Percentiles rank a stretch among this genome's conserved stretches.
phyloP scores from a whole-genome alignment of 2,329 filamentous ascomycete species.

The Fusarium napiforme region DNA sequence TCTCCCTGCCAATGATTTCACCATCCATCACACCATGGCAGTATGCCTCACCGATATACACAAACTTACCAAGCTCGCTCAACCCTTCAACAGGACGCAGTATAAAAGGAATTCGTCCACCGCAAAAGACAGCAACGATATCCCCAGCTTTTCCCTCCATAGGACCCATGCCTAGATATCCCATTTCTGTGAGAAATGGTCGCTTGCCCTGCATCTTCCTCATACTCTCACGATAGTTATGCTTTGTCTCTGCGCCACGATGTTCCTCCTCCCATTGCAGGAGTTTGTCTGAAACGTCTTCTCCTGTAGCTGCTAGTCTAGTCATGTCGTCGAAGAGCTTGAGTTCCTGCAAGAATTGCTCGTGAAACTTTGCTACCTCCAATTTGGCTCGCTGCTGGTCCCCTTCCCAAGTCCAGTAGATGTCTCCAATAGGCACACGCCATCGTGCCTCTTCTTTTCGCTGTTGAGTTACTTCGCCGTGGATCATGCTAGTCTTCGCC shows the following conservation, averaged over 20 bases:
- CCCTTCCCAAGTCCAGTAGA: neutral
- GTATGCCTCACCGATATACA: neutral
- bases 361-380: rapidly evolving
- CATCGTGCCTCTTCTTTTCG: neutral
- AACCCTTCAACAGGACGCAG: neutral
- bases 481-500: neutral
- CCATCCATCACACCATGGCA: slow-evolving; percentile 3
- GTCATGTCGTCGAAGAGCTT: neutral
- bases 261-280: neutral
- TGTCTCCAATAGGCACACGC: neutral
- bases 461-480: neutral
- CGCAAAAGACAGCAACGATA: neutral
- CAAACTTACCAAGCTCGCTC: rapidly evolving
- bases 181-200: neutral
- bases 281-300: neutral
- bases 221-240: neutral
- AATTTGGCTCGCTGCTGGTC: neutral
- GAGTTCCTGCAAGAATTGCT: neutral
- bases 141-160: rapidly evolving
- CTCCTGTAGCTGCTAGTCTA: neutral
- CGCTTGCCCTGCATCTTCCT: neutral
- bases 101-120: neutral
- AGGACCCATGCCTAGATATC: neutral
- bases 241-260: rapidly evolving
- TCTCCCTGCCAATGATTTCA: rapidly evolving